Evolutionary conservation across 2,329 filamentous ascomycete genomes (phyloP).

Genomic region (Verticillium tricorpus): DNA sequence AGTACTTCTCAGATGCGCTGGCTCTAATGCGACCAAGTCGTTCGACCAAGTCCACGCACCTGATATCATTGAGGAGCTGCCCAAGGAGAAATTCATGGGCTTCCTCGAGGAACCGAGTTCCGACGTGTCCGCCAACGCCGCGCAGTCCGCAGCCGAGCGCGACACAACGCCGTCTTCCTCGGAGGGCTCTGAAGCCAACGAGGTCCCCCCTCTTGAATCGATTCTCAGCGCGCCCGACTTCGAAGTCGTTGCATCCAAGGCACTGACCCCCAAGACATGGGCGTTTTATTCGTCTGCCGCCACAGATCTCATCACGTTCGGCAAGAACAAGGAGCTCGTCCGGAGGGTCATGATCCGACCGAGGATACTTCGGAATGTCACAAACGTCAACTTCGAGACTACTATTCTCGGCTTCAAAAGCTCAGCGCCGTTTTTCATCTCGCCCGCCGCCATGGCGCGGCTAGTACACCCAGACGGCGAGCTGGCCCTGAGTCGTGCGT

Average conservation of each 20-base stretch:
- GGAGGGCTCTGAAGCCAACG: background rate
- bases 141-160: conserved; percentile 3
- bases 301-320: conserved; percentile 45
- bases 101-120: conserved; percentile 37
- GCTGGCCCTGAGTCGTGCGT: conserved; percentile 37
- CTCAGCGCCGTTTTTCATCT: conserved; percentile 56
- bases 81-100: conserved; percentile 42
- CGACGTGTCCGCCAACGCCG: conserved; percentile 20
- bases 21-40: conserved; percentile 46
- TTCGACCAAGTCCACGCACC: conserved; percentile 48
- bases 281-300: conserved; percentile 51
- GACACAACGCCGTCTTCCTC: background rate
- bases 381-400: conserved; percentile 41
- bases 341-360: conserved; percentile 52
- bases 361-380: conserved; percentile 53
- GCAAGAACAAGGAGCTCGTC: conserved; percentile 43
- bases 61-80: conserved; percentile 33
- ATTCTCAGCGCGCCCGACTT: conserved; percentile 48
- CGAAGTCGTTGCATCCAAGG: conserved; percentile 38
- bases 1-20: conserved; percentile 47
- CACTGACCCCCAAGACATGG: conserved; percentile 43
- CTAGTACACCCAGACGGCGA: conserved; percentile 63
- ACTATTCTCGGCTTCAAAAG: conserved; percentile 50
- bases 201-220: conserved; percentile 34
- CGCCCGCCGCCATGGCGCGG: conserved; percentile 60